Evolutionary conservation across 805 yeast genomes (phyloP), one percentile per base, ranked within the genome.

Genomic region (Clavispora vitiphila): DNA sequence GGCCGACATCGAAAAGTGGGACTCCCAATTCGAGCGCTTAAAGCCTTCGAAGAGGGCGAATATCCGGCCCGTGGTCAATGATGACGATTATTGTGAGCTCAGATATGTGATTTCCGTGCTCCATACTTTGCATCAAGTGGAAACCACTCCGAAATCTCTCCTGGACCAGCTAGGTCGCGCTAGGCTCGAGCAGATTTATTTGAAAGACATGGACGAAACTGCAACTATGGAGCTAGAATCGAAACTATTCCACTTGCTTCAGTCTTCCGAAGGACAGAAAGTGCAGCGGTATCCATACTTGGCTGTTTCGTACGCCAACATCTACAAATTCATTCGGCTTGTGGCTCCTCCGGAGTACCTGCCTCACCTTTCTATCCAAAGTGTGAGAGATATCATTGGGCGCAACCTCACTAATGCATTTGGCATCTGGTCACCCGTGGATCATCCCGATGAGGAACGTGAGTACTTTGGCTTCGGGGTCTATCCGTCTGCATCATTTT

Each of bases 381-480:
- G 46, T 4, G 57, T 80, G 14, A 62, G 85, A 35, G 59, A 62
- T 12, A 69, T 77, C 2, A 61, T 77, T 37, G 87, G 86, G 2
- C 62, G 72, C 30, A 83, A 81, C 48, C 73, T 79, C 38, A 81
- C 83, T 12, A 81, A 81, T 53, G 81, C 86, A 1, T 81, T 81
- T 58, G 87, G 87, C 1, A 77, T 80, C 18, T 80, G 86, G 84
- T 77, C 81, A 37, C 57, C 56, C 8, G 43, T 48, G 9, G 43
- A 62, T 2, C 59, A 49, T 6, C 61, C 56, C 3, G 64, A 64
- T 2, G 83, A 77, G 44, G 72, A 71, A 29, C 56, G 58, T 24
- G 83, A 78, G 43, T 79, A 74, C 48, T 65, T 80, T 38, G 88
- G 88, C 0, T 78, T 78, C 47, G 71, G 76, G 29, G 69, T 81